Evolutionary conservation across 2,329 filamentous ascomycete species (phyloP), one percentile per base, ranked within the genome.

Genomic region (Proliferodiscus dingleyae): DNA sequence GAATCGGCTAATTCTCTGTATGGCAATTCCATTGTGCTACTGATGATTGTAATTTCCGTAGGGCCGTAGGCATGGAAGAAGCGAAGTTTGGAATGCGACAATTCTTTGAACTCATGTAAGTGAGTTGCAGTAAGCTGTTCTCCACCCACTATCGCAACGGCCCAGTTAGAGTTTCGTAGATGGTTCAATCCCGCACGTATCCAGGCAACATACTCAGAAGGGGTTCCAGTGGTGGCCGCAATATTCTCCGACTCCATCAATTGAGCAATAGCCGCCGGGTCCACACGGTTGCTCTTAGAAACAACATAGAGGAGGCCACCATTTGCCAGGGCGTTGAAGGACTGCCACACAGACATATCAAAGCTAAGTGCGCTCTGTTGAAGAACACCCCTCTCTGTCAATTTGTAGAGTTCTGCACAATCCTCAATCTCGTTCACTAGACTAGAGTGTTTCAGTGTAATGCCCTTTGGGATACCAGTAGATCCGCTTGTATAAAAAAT

Each of bases 391-490:
- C 22, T 15, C 15, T 5, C 7, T 10, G 5, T 10, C n/a, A 43
- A 28, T 13, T 23, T 23, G 11, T 19, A 21, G n/a, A 13, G 15
- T 6, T 23, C 22, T 13, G 21, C 19, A 26, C 19, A 40, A 15
- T 37, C 51, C 26, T 59, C 53, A 4, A 57, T 38, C 21, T 38
- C 18, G 21, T 47, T 47, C 6, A 26, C n/a, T 4, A 47, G 18
- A 60, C 38, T 13, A 47, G 24, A 41, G 57, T 60, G 5, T 37
- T 37, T 57, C 6, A 69, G 47, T 6, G 45, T 22, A 30, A 52
- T 45, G 5, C 47, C 50, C 21, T 52, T 52, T 5, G 50, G 50
- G 11, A 16, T 33, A 19, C 50, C 50, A 3, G 50, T 50, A 8
- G 47, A 50, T 13, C 50, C 50, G 22, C 47, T 50, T 13, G 50